Evolutionary conservation across 768 basidiomycete species (phyloP).

Genomic region (Inosperma sp.): DNA sequence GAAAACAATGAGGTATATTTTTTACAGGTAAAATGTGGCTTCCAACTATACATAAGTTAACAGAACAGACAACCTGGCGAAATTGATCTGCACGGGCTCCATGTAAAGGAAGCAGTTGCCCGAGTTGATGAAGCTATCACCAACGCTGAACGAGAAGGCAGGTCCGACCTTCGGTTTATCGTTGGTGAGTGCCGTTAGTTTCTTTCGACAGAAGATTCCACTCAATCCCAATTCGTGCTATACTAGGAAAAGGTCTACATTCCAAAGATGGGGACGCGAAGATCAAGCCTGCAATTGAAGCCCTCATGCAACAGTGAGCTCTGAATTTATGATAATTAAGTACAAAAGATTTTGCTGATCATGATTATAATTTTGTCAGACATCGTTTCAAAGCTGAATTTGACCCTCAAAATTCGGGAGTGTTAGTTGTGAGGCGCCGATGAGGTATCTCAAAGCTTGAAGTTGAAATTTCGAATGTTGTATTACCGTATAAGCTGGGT

Average conservation of each 20-base stretch:
- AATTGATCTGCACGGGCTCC: constrained; percentile 87
- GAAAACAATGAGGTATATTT: constrained; percentile 68
- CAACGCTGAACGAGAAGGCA: constrained; percentile 58
- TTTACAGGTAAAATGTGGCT: background rate
- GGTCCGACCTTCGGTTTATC: constrained; percentile 69
- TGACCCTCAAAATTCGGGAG: constrained; percentile 79
- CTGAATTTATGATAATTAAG: background rate
- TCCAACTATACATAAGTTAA: too few relatives aligned
- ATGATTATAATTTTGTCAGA: too few relatives aligned
- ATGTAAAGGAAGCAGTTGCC: constrained; percentile 86
- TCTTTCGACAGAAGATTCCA: background rate
- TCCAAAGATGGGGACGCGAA: constrained; percentile 73
- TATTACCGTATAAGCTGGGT: too few relatives aligned
- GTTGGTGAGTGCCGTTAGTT: constrained; percentile 55
- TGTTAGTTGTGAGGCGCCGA: constrained; percentile 82
- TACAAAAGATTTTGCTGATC: background rate
- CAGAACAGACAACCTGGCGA: constrained; percentile 69
- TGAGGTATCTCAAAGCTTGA: too few relatives aligned
- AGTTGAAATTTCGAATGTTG: too few relatives aligned
- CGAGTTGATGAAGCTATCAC: constrained; percentile 67
- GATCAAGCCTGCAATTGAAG: constrained; percentile 88
- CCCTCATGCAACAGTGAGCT: constrained; percentile 73
- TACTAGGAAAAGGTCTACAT: constrained; percentile 80
- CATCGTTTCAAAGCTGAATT: constrained; percentile 66
- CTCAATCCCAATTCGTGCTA: background rate